A percentile compares a stretch with the other conserved stretches of the same genome.
Conservation (phyloP, 352 stramenopile species). For the Paralagenidium karlingii region DNA sequence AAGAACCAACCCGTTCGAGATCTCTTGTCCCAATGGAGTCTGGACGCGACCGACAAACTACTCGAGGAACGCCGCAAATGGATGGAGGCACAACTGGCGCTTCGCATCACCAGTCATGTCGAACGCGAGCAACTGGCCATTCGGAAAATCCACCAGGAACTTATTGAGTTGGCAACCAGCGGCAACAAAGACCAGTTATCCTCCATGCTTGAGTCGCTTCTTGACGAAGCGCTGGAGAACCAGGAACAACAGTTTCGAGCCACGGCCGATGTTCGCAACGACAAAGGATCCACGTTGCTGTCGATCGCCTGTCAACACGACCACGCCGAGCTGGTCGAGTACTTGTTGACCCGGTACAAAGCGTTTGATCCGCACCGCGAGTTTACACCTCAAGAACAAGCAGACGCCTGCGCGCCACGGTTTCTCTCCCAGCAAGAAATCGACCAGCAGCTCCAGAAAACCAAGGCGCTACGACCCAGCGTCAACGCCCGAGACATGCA, state of each 20-base stretch:
- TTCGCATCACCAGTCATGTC: conserved; percentile 74
- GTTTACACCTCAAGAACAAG: conserved; percentile 15
- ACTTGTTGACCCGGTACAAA: conserved; percentile 61
- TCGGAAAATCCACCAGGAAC: conserved; percentile 69
- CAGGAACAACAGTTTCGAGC: conserved; percentile 47
- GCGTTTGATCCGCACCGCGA: conserved; percentile 6
- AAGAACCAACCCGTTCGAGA: conserved; percentile 56
- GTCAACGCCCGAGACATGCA: conserved; percentile 67
- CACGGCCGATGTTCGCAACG: conserved; percentile 60
- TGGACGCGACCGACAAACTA: conserved; percentile 50
- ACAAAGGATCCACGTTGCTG: conserved; percentile 65
- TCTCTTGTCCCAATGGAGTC: conserved; percentile 53
- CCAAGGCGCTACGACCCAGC: too few species aligned
- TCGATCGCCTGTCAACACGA: conserved; percentile 61
- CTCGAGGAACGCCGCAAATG: conserved; percentile 41
- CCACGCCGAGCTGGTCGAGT: conserved; percentile 33
- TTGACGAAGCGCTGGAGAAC: conserved; percentile 46
- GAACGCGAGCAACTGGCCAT: conserved; percentile 75
- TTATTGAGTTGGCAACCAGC: conserved; percentile 31
- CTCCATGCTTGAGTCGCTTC: conserved; percentile 48
- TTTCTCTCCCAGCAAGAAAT: too few species aligned
- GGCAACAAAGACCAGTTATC: conserved; percentile 40
- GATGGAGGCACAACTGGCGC: conserved; percentile 74
- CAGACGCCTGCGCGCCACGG: conserved; percentile 7
- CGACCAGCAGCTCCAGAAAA: too few species aligned